Evolutionary conservation across 441 rosid species (phyloP), one percentile per base, ranked within the genome.

Genomic region (Brassica balearica): DNA sequence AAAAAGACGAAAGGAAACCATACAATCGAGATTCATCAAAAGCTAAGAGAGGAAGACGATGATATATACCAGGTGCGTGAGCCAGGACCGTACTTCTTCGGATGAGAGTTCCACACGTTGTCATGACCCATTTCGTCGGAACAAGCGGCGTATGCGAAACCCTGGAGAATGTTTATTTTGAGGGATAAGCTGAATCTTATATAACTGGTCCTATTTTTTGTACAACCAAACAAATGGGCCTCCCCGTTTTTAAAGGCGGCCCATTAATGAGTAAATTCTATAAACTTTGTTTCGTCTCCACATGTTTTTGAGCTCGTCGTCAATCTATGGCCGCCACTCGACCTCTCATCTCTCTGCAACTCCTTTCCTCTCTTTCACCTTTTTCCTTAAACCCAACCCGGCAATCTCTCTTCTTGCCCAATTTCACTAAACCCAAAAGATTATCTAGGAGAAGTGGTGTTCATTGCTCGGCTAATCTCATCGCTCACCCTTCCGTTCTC

Each of bases 251-350:
- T 51, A 2, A 53, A 53, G 10, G 22, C 59, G 22, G 22, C 59
- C 59, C 59, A 15, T 53, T 53, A 15, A 53, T 15, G 20, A 53
- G 22, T 53, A 53, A 53, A 51, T 9, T 59, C 4, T 22, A 1
- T 58, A 8, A 55, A 71, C 27, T 23, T 32, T 56, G 19, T 43
- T 4, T n/a, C 19, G 51, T 73, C 85, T 84, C 87, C 86, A 83
- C 91, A 5, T 22, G 20, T 51, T 67, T 41, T 46, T 29, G 20
- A 67, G 74, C 65, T 32, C 8, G 38, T 65, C 11, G 20, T 48
- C 63, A 56, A 83, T 86, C 87, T 80, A 87, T 88, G 90, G 92
- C 96, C 51, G 92, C 96, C 51, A 77, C 88, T 55, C 85, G 83
- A 69, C 84, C 73, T 81, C 70, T 81, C 25, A 72, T 69, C 84